Percentiles rank a stretch among this genome's conserved stretches.
Evolutionary conservation across 495 filamentous ascomycete genomes (phyloP).

Genomic region (Choiromyces venosus): DNA sequence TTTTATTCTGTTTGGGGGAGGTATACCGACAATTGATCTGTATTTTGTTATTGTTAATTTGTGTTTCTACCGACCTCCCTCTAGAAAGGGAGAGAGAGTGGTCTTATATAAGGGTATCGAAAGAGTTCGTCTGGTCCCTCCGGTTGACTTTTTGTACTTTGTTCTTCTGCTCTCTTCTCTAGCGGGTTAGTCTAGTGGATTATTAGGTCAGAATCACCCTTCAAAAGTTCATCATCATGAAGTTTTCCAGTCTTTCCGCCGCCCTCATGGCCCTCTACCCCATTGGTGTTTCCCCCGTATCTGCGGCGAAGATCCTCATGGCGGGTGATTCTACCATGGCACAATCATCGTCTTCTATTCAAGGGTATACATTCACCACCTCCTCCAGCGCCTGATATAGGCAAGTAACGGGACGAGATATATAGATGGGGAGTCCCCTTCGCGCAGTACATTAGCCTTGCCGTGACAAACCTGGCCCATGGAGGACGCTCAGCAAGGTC

Average conservation of each 20-base stretch:
- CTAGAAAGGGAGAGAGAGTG: not conserved
- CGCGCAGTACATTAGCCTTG: constrained; percentile 36
- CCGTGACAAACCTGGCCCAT: constrained; percentile 46
- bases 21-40: not conserved
- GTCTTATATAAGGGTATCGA: not conserved
- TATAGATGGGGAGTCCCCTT: constrained; percentile 37
- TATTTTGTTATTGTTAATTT: not conserved
- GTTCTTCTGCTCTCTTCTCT: not conserved
- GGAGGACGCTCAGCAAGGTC: constrained; percentile 48
- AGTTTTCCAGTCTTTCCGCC: not conserved
- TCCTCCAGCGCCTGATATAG: not conserved
- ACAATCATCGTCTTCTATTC: constrained; percentile 19
- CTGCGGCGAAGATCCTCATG: constrained; percentile 33
- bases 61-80: not conserved
- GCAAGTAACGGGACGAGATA: not conserved
- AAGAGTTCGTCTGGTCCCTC: not conserved
- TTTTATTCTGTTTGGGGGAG: not conserved
- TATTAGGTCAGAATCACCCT: not conserved
- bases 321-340: constrained; percentile 41
- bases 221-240: not conserved
- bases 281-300: not conserved
- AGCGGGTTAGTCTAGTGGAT: not conserved
- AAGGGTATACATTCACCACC: constrained; percentile 18
- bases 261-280: not conserved
- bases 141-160: not conserved